Evolutionary conservation across 2,329 filamentous ascomycete species (phyloP), one percentile per base, ranked within the genome.

Genomic region (Beauveria varroae): DNA sequence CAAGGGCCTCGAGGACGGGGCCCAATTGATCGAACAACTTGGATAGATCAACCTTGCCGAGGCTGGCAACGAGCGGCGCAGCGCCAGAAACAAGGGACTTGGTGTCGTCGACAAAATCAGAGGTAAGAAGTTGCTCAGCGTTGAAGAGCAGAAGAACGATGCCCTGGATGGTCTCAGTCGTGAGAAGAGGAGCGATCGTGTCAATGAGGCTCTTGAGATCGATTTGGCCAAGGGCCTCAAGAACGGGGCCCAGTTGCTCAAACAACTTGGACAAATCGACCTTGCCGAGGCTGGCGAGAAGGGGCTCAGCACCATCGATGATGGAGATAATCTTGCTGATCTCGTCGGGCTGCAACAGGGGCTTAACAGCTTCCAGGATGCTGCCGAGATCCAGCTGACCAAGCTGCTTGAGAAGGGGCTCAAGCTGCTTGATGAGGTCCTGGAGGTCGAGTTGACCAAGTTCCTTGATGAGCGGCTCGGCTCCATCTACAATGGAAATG

Each of bases 201-300:
- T 62, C 57, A 9, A 65, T 50, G 16, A 65, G 56, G 12, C 59
- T 34, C 43, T 52, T 46, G 54, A 65, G 63, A 46, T 68, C 65
- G 16, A 68, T 51, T 14, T 64, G 26, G 44, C 57, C 53, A 7
- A 67, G n/a, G 7, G 46, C 43, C 22, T 62, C 69, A 22, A 74
- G 61, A 30, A 74, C 59, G 12, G 72, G 72, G 18, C 64, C 63
- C 4, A 62, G 40, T 18, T 62, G 60, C 16, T 62, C 54, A 10
- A 71, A 63, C 0, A 71, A 24, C 7, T 68, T 70, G 57, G 69
- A 59, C 0, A 77, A 60, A 41, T 77, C 71, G 10, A 75, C 68
- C 50, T 72, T 70, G 49, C 68, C 68, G 5, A 77, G 63, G 2
- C 67, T 70, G 5, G 67, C 65, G 1, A 77, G 64, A 0, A 77